phyloP scores from a whole-genome alignment of 441 rosid genomes.

The Biscutella laevigata region DNA sequence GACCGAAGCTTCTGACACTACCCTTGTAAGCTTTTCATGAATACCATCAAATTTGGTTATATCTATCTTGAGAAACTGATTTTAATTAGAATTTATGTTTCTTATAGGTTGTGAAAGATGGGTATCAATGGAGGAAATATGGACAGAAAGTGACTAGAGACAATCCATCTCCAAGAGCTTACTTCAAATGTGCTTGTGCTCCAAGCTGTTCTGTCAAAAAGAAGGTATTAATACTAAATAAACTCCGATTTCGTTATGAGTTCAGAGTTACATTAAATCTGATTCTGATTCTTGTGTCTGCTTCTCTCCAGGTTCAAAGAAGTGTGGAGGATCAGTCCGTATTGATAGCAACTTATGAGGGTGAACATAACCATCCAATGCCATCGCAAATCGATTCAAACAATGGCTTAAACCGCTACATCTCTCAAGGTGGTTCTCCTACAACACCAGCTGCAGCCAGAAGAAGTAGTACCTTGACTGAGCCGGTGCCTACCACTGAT shows the following conservation, averaged over 20 bases:
- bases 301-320: constrained; percentile 67
- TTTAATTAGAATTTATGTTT: background rate
- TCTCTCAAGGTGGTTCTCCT: constrained; percentile 18
- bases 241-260: no score
- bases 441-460: constrained; percentile 37
- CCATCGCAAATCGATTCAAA: constrained; percentile 56
- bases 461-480: constrained; percentile 26
- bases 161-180: constrained; percentile 97
- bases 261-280: no score
- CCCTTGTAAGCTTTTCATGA: constrained; percentile 50
- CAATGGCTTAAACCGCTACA: constrained; percentile 35
- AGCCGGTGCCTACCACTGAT: constrained; percentile 46
- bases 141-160: no score
- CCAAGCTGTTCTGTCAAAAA: constrained; percentile 94
- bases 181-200: constrained; percentile 94
- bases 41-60: background rate
- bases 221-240: no score
- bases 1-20: constrained; percentile 63
- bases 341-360: constrained; percentile 80
- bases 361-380: constrained; percentile 76
- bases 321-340: constrained; percentile 79
- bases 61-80: background rate
- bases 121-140: constrained; percentile 98
- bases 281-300: background rate
- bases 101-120: constrained; percentile 81